phyloP scores from a whole-genome alignment of 371 early-diverging fungal species.

The Parasitella parasitica region DNA sequence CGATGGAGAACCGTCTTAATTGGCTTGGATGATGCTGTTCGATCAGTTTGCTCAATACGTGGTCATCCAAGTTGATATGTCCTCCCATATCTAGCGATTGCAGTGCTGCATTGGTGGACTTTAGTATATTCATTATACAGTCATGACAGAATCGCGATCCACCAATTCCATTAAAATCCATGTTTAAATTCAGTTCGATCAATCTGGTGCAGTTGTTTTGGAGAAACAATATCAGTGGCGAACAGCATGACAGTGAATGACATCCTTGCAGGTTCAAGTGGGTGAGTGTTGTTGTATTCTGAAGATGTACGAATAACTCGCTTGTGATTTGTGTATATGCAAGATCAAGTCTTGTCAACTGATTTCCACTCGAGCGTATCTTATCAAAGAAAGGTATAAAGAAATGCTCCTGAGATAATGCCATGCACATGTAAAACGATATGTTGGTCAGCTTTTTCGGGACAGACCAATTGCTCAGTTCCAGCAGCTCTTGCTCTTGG shows the following conservation, averaged over 20 bases:
- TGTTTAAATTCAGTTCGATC: constrained; percentile 29
- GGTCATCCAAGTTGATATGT: constrained; percentile 24
- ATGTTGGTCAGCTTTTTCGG: constrained; percentile 24
- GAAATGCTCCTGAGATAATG: constrained; percentile 31
- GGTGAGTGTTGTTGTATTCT: constrained; percentile 14
- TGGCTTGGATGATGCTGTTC: constrained; percentile 1
- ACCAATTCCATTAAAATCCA: constrained; percentile 27
- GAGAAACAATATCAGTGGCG: constrained; percentile 17
- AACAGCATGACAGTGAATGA: constrained; percentile 32
- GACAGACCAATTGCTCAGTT: constrained; percentile 7
- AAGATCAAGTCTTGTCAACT: constrained; percentile 28
- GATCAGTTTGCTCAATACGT: background rate
- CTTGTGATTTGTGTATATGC: constrained; percentile 36
- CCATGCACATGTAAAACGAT: constrained; percentile 40
- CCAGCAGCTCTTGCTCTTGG: background rate
- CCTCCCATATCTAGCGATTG: constrained; percentile 34
- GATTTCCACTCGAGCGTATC: constrained; percentile 7
- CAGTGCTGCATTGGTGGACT: background rate
- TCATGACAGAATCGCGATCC: constrained; percentile 27
- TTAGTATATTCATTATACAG: constrained; percentile 17
- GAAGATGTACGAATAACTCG: constrained; percentile 20
- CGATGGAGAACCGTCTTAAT: constrained; percentile 4
- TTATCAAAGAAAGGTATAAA: constrained; percentile 39
- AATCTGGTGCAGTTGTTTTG: constrained; percentile 6
- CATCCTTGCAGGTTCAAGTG: constrained; percentile 37